Percentiles rank a stretch among this genome's conserved stretches.
Conservation (phyloP, 2,329 filamentous ascomycete genomes). For the Fusarium cyanostomum region DNA sequence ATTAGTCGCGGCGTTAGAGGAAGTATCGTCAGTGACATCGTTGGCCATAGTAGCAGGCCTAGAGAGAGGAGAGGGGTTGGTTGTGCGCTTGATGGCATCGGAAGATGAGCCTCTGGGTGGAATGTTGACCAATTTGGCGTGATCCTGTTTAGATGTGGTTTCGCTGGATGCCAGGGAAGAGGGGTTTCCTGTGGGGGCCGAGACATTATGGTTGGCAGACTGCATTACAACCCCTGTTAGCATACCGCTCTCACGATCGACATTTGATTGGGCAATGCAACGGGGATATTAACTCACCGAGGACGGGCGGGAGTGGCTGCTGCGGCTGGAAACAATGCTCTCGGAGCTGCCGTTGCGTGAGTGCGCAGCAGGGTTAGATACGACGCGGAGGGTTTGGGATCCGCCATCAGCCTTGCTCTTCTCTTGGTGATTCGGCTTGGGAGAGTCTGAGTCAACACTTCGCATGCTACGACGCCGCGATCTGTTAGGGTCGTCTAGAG, state of each 20-base stretch:
- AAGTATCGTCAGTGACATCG: constrained; percentile 58
- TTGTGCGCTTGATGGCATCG: constrained; percentile 72
- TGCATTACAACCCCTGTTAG: constrained; percentile 61
- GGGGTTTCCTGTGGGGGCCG: constrained; percentile 63
- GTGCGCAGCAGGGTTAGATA: constrained; percentile 43
- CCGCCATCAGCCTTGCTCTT: constrained; percentile 50
- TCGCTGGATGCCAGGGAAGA: constrained; percentile 60
- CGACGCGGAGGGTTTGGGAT: constrained; percentile 53
- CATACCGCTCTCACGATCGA: constrained; percentile 47
- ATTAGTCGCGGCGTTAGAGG: constrained; percentile 44
- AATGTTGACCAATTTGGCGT: constrained; percentile 64
- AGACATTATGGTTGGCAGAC: constrained; percentile 68
- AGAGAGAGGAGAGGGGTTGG: constrained; percentile 77
- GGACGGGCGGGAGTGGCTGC: constrained; percentile 67
- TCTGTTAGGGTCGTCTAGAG: constrained; percentile 76
- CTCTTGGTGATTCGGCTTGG: constrained; percentile 29
- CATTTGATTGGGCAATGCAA: constrained; percentile 57
- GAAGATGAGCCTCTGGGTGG: constrained; percentile 71
- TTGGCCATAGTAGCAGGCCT: constrained; percentile 72
- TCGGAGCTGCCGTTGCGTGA: constrained; percentile 69
- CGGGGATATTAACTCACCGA: constrained; percentile 66
- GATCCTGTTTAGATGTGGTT: constrained; percentile 60
- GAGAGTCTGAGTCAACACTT: constrained; percentile 57
- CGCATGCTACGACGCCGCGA: constrained; percentile 87
- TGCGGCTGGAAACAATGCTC: constrained; percentile 68